Evolutionary conservation across 2,329 filamentous ascomycete genomes (phyloP), one percentile per base, ranked within the genome.

Genomic region (Byssoonygena ceratinophila): DNA sequence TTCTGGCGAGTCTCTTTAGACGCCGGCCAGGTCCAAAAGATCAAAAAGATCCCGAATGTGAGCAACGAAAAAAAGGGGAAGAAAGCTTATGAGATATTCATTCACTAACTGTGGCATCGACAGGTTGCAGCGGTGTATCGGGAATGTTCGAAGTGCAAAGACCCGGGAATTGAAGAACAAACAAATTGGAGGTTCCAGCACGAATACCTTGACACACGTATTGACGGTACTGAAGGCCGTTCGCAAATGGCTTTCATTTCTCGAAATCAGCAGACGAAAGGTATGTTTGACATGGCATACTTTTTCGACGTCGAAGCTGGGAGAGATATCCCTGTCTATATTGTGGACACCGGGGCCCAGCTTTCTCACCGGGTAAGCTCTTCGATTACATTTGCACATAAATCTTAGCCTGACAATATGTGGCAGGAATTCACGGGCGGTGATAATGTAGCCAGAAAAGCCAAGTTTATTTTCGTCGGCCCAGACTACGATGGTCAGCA

Each of bases 1-100:
- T 51, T 54, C 41, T 54, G 52, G 52, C 40, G 46, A 11, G 52
- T 51, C 4, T 23, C 18, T 41, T 39, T 51, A 22, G 52, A 54
- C 12, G 20, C 52, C 1, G 52, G 22, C 1, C 52, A 54, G 40
- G 40, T 25, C 27, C 20, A 51, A 29, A 50, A 51, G 34, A 37
- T 54, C n/a, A 46, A 27, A 32, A 20, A 51, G 12, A 51, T 54
- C 51, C 36, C 46, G 16, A 51, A 54, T 46, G 52, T 54, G 12
- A 54, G 52, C 32, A 14, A 39, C 12, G 32, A 27, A 40, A 46
- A 50, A 25, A 44, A 48, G 14, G 32, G 14, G 36, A 20, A 20
- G n/a, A 20, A 11, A 40, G 5, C 5, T 9, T 29, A 4, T 22
- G 18, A 8, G 11, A 40, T 8, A 7, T 8, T 40, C 16, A 40